These are phyloP conservation scores for Metarhizium guizhouense DNA, from an alignment of 2,329 filamentous ascomycete genomes.

Conservation along the genomic window DNA sequence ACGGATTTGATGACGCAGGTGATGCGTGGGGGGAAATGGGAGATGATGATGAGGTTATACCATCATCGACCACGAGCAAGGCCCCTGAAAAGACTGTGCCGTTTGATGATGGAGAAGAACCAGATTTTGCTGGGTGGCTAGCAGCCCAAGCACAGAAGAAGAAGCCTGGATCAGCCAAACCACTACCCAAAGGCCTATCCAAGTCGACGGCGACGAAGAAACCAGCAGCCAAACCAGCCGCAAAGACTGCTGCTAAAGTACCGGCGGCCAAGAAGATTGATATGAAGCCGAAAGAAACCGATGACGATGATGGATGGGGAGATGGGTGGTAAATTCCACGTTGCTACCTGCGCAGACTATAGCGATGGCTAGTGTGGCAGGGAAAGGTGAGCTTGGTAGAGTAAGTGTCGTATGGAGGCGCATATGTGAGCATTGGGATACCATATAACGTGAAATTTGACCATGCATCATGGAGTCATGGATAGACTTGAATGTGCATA, in stretches of 20 bases:
- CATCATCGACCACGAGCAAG: constrained; percentile 22
- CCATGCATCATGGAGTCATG: not conserved
- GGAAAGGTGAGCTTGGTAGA: not conserved
- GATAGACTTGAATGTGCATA: not conserved
- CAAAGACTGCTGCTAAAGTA: constrained; percentile 25
- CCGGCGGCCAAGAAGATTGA: constrained; percentile 57
- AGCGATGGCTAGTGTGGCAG: too few relatives aligned
- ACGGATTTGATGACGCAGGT: constrained; percentile 51
- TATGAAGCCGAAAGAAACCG: constrained; percentile 52
- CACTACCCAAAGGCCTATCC: constrained; percentile 72
- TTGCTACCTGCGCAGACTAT: not conserved
- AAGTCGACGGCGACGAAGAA: constrained; percentile 47
- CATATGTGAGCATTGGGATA: constrained; percentile 1
- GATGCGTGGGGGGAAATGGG: constrained; percentile 71
- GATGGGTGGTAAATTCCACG: constrained; percentile 46
- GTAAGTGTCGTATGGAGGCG: not conserved
- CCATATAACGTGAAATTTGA: not conserved
- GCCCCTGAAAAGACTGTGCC: constrained; percentile 34
- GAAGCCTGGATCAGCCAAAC: constrained; percentile 52
- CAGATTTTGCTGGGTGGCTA: constrained; percentile 93
- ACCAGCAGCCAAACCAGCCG: constrained; percentile 28
- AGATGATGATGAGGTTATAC: constrained; percentile 37
- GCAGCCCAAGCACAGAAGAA: constrained; percentile 78
- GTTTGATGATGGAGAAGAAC: constrained; percentile 73
- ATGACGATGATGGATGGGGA: constrained; percentile 56